These are phyloP conservation scores for Rhizophagus clarus DNA, from an alignment of 192 early-diverging fungal species.

Conservation along the genomic window DNA sequence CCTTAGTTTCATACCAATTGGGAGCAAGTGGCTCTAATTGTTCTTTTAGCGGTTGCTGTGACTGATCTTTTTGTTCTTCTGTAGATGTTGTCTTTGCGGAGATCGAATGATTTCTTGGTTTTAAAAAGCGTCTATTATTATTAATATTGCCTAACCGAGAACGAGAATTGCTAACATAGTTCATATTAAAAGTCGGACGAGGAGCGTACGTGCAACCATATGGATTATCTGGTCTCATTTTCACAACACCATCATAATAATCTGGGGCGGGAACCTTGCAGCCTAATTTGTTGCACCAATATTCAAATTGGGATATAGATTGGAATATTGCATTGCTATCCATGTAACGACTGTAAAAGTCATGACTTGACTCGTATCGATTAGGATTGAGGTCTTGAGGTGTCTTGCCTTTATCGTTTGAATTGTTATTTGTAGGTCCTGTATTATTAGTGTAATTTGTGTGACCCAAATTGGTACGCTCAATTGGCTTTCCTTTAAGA, in stretches of 20 bases:
- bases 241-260: neutral
- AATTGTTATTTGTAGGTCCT: neutral
- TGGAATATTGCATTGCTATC: neutral
- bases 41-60: neutral
- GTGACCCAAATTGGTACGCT: neutral
- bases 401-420: neutral
- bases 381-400: neutral
- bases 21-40: conserved; percentile 14
- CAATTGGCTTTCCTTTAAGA: neutral
- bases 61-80: too few relatives aligned
- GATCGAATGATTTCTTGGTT: neutral
- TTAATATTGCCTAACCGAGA: neutral
- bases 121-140: neutral
- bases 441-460: neutral
- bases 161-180: neutral
- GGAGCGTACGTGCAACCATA: neutral
- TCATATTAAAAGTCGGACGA: neutral
- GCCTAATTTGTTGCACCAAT: neutral
- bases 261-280: neutral
- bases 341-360: neutral
- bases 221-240: neutral
- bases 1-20: conserved; percentile 12
- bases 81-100: neutral
- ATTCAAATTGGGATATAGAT: neutral
- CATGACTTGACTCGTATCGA: neutral